Evolutionary conservation across 31 red algal species (phyloP), one percentile per base, ranked within the genome.

Genomic region (Bonnemaisonia californica): DNA sequence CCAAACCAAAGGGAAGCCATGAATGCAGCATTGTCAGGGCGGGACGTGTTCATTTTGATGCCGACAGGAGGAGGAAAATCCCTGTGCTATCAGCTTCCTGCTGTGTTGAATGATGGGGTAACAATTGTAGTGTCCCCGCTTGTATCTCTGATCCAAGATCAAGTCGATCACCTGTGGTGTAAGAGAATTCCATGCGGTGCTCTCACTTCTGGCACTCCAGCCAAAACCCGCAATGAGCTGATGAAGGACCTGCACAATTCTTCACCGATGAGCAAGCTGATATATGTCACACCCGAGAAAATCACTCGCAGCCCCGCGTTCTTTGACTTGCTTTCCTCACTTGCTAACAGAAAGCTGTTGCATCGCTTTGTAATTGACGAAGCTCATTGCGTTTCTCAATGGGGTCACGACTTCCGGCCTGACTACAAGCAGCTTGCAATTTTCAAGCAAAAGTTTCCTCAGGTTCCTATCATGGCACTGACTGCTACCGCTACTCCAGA

Each of bases 331-430:
- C 61, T 93, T 23, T 72, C 88, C 2, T 76, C 77, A 16, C 63
- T 91, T 18, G 45, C 54, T 3, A 55, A 26, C 1, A 61, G 77
- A 30, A 71, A 89, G 60, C 74, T 90, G 13, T 42, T 98, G 11
- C 81, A 87, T 39, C 76, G 91, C 0, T 91, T 98, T 59, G 96
- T 93, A 1, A 91, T 98, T 82, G 97, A 99, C 57, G 97, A 99
- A 79, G 97, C 97, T 0, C 97, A 99, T 77, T 99, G 97, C 51
- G 93, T 99, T 2, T 96, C 93, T 47, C 97, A 99, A 73, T 99
- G 97, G 97, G 97, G 97, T 29, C 97, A 99, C 69, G 97, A 99
- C 67, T 99, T 99, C 62, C 89, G 97, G 32, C 97, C 97, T 54
- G 97, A 99, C 54, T 99, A 99, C 75, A 95, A 93, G 38, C 69